Evolutionary conservation across 2,329 filamentous ascomycete species (phyloP).

Genomic region (Nemania serpens): DNA sequence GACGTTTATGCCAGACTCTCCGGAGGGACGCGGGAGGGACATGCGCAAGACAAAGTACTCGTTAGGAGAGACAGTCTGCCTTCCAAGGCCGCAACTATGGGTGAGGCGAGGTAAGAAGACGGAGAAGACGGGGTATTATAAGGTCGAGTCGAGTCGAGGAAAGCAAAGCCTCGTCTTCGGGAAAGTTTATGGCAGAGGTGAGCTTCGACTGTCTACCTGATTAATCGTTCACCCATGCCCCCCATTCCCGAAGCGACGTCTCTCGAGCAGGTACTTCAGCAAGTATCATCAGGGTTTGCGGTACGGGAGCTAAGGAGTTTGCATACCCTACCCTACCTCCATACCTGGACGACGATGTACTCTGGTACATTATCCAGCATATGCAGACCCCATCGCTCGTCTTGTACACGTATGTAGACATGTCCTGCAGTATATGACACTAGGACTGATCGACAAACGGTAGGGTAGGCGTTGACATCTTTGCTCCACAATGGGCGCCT

Average conservation of each 20-base stretch:
- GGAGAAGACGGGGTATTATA: conserved; percentile 25
- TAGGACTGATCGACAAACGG: conserved; percentile 24
- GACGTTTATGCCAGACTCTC: conserved; percentile 4
- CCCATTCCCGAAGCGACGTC: not conserved
- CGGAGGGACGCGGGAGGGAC: conserved; percentile 3
- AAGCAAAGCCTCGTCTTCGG: conserved; percentile 23
- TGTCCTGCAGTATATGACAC: not conserved
- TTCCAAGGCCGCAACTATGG: conserved; percentile 21
- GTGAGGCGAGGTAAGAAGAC: conserved; percentile 17
- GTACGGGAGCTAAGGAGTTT: not conserved
- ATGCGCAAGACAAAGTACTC: conserved; percentile 12
- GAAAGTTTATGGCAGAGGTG: conserved; percentile 3
- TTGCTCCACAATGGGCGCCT: conserved; percentile 20
- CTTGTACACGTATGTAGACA: conserved; percentile 21
- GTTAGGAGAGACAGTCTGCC: conserved; percentile 22
- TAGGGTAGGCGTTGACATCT: conserved; percentile 13
- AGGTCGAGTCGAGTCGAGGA: conserved; percentile 5
- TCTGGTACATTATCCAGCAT: conserved; percentile 23
- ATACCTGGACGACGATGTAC: not conserved
- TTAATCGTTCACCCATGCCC: conserved; percentile 1
- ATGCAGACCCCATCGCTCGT: conserved; percentile 2
- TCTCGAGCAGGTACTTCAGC: not conserved
- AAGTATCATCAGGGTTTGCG: not conserved
- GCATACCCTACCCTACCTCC: no score
- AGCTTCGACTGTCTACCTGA: conserved; percentile 2